A percentile compares a stretch with the other conserved stretches of the same genome.
These are phyloP conservation scores for Vigna unguiculata DNA, from an alignment of 306 rosid genomes.

Conservation along the genomic window DNA sequence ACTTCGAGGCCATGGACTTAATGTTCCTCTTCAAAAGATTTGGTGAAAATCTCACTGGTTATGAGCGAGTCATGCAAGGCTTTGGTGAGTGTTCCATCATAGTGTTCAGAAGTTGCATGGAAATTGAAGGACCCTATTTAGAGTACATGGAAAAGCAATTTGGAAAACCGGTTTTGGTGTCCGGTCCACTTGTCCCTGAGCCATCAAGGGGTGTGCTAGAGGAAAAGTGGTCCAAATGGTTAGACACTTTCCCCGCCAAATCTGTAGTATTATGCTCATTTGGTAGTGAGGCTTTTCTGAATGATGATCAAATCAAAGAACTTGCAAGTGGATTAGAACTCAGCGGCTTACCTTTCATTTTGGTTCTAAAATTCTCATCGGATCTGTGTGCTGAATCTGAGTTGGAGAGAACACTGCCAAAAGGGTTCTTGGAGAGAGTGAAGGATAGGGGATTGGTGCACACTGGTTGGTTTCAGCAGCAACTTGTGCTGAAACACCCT, in stretches of 20 bases:
- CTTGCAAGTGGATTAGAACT: slow-evolving; percentile 56
- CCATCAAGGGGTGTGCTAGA: slow-evolving; percentile 41
- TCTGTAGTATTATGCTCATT: slow-evolving; percentile 58
- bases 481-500: slow-evolving; percentile 48
- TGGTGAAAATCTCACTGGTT: slow-evolving; percentile 44
- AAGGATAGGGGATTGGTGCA: slow-evolving; percentile 52
- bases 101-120: slow-evolving; percentile 47
- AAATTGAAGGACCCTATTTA: slow-evolving; percentile 54
- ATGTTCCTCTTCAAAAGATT: slow-evolving; percentile 45
- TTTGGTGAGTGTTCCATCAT: slow-evolving; percentile 44
- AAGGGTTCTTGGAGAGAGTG: slow-evolving; percentile 55
- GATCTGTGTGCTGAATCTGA: slow-evolving; percentile 27
- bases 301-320: slow-evolving; percentile 53
- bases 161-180: slow-evolving; percentile 38
- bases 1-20: slow-evolving; percentile 50
- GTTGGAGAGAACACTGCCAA: slow-evolving; percentile 46
- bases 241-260: slow-evolving; percentile 39
- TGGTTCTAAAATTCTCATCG: slow-evolving; percentile 55
- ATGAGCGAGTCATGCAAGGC: slow-evolving; percentile 44
- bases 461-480: slow-evolving; percentile 66
- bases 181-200: slow-evolving; percentile 62
- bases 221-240: slow-evolving; percentile 53
- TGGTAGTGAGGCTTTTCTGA: slow-evolving; percentile 65
- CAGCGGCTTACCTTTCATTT: slow-evolving; percentile 53
- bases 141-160: slow-evolving; percentile 48